A percentile compares a stretch with the other conserved stretches of the same genome.
phyloP scores from a whole-genome alignment of 345 rosid species.

The Corymbia maculata region DNA sequence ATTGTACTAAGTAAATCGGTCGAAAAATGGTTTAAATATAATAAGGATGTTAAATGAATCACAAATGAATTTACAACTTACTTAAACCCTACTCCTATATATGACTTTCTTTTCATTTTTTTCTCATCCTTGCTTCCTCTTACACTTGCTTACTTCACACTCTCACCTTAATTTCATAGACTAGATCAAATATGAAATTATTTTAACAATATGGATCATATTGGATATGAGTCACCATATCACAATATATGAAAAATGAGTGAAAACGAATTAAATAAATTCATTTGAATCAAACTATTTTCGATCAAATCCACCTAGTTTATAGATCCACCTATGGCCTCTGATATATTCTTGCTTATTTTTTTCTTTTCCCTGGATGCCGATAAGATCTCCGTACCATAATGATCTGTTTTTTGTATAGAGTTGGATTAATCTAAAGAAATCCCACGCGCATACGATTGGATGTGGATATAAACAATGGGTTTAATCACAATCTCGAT shows the following conservation, averaged over 20 bases:
- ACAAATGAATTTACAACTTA: neutral
- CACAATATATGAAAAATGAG: neutral
- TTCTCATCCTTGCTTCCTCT: fast-evolving
- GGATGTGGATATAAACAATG: neutral
- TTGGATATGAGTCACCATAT: fast-evolving
- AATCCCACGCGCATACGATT: fast-evolving
- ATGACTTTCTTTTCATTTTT: neutral
- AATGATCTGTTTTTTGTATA: neutral
- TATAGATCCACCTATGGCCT: neutral
- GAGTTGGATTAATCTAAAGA: neutral
- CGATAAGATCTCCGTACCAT: neutral
- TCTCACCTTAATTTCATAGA: too few relatives aligned
- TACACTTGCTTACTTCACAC: fast-evolving
- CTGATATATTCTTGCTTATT: neutral
- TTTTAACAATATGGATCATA: neutral
- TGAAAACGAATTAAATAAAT: fast-evolving
- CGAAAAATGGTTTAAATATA: neutral
- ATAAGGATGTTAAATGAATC: fast-evolving
- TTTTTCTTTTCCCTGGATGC: neutral
- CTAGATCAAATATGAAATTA: too few relatives aligned
- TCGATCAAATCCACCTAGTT: fast-evolving
- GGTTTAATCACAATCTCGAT: neutral
- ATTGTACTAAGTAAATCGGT: neutral
- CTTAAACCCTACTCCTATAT: neutral
- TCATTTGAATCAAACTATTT: neutral